Percentiles rank a stretch among this genome's conserved stretches.
These are phyloP conservation scores for Scytalidium sp. DNA, from an alignment of 2,329 filamentous ascomycete genomes.

Conservation along the genomic window DNA sequence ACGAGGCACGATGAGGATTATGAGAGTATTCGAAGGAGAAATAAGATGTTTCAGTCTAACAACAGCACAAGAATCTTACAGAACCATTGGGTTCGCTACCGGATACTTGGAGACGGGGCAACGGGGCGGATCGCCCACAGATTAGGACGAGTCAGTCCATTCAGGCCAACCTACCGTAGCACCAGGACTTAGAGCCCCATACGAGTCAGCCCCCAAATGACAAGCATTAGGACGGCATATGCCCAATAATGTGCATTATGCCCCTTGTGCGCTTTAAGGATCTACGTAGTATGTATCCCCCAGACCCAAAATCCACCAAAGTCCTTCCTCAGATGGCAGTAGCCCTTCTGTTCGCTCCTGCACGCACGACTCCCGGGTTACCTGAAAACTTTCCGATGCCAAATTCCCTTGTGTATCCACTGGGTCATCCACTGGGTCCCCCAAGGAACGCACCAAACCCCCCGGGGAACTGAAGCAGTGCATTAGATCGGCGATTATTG, in stretches of 20 bases:
- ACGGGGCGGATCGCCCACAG: not conserved
- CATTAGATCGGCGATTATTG: conserved; percentile 18
- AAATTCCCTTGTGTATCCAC: not conserved
- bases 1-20: not conserved
- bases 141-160: not conserved
- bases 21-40: not conserved
- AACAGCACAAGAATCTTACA: not conserved
- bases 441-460: conserved; percentile 2
- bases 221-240: too few species aligned
- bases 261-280: too few species aligned
- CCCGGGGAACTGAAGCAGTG: conserved; percentile 23
- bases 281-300: too few species aligned
- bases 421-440: not conserved
- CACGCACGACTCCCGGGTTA: not conserved
- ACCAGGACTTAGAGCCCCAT: not conserved
- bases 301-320: too few species aligned
- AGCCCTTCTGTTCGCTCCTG: not conserved
- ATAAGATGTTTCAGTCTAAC: not conserved
- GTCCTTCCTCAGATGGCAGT: not conserved
- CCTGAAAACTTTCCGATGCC: not conserved
- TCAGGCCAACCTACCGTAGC: not conserved
- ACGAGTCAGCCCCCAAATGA: too few species aligned
- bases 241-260: too few species aligned
- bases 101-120: not conserved
- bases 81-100: not conserved